A percentile compares a stretch with the other conserved stretches of the same genome.
Evolutionary conservation across 2,329 filamentous ascomycete species (phyloP).

Genomic region (Capronia americana): DNA sequence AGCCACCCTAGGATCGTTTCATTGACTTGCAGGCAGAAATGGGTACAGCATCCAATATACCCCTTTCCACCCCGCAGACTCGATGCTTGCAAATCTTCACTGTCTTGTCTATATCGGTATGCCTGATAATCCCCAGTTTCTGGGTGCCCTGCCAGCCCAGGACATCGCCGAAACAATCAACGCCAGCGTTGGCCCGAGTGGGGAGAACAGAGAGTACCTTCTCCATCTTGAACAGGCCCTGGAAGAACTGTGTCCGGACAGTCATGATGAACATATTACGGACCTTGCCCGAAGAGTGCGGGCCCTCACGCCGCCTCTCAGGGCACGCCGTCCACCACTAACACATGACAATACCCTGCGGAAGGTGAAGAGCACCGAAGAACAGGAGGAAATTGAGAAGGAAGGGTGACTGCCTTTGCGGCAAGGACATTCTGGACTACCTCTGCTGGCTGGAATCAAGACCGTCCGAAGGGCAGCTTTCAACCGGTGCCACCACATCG

Average conservation of each 20-base stretch:
- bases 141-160: slow-evolving; percentile 62
- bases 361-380: slow-evolving; percentile 59
- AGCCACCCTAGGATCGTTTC: background rate
- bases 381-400: slow-evolving; percentile 67
- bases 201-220: slow-evolving; percentile 88
- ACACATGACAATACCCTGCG: slow-evolving; percentile 49
- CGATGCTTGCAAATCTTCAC: slow-evolving; percentile 48
- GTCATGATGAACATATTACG: slow-evolving; percentile 80
- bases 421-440: slow-evolving; percentile 21
- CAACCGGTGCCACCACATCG: background rate
- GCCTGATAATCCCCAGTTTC: slow-evolving; percentile 89
- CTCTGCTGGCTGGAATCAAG: slow-evolving; percentile 16
- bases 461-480: background rate
- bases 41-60: slow-evolving; percentile 94
- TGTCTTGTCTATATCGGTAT: slow-evolving; percentile 93
- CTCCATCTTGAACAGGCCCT: slow-evolving; percentile 79
- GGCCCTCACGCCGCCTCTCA: slow-evolving; percentile 53
- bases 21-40: slow-evolving; percentile 58
- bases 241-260: slow-evolving; percentile 73
- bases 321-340: slow-evolving; percentile 1
- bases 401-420: slow-evolving; percentile 27
- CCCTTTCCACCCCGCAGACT: slow-evolving; percentile 71
- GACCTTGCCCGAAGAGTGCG: slow-evolving; percentile 78
- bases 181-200: slow-evolving; percentile 78
- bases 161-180: slow-evolving; percentile 70